A percentile compares a stretch with the other conserved stretches of the same genome.
Conservation (phyloP, 1,284 basidiomycete species). For the Xerocomus nothofagi region DNA sequence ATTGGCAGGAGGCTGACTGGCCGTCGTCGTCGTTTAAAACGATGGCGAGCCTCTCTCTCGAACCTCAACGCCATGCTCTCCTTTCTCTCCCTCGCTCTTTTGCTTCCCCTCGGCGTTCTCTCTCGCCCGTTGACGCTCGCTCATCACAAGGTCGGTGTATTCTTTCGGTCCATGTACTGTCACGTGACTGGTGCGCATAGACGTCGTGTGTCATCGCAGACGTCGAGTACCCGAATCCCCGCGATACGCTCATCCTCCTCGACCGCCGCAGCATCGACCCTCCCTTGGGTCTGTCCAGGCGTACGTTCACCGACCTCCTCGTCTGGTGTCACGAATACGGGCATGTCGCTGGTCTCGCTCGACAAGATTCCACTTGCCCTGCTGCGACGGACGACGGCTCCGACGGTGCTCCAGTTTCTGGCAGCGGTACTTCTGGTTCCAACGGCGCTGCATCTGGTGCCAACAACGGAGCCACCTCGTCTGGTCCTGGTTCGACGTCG, state of each 20-base stretch:
- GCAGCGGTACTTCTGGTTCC: conserved; percentile 1
- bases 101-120: conserved; percentile 21
- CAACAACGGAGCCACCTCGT: not conserved
- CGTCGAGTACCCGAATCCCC: conserved; percentile 26
- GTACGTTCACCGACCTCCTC: conserved; percentile 30
- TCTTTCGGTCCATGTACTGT: too few species aligned
- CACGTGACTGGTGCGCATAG: too few species aligned
- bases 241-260: conserved; percentile 26
- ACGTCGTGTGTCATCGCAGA: conserved; percentile 34
- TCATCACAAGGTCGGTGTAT: conserved; percentile 15
- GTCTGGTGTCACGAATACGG: conserved; percentile 28
- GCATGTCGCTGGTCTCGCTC: conserved; percentile 20
- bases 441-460: too few species aligned
- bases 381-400: not conserved
- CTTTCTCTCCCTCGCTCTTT: conserved; percentile 16
- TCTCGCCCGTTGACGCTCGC: conserved; percentile 19
- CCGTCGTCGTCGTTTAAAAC: conserved; percentile 12
- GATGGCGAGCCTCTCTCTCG: not conserved
- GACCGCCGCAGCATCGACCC: conserved; percentile 21
- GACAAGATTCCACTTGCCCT: conserved; percentile 25
- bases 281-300: conserved; percentile 27
- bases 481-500: conserved; percentile 6
- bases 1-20: too few species aligned
- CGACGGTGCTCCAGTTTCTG: conserved; percentile 8
- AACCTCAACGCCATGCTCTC: conserved; percentile 24